Percentiles rank a stretch among this genome's conserved stretches.
Evolutionary conservation across 768 basidiomycete species (phyloP).

Genomic region (Gautieria morchelliformis): DNA sequence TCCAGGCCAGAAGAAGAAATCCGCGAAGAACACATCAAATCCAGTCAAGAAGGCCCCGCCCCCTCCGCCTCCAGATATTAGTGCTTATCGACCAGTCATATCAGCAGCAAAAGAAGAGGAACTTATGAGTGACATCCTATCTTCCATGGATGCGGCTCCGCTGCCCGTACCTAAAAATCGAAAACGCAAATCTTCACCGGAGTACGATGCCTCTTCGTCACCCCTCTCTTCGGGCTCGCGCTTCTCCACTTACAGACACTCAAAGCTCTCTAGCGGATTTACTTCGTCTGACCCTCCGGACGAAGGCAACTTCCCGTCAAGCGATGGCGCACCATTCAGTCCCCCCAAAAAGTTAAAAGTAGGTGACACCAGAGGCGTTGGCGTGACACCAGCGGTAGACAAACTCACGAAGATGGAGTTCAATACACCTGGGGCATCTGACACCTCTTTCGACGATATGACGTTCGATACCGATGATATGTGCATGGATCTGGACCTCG

Average conservation of each 20-base stretch:
- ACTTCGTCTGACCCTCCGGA: conserved; percentile 18
- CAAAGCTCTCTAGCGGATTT: conserved; percentile 4
- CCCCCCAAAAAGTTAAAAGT: conserved; percentile 60
- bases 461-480: conserved; percentile 23
- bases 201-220: conserved; percentile 32
- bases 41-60: conserved; percentile 39
- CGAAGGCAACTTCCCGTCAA: conserved; percentile 27
- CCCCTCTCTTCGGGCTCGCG: conserved; percentile 24
- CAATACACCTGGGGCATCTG: conserved; percentile 36
- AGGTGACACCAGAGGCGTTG: conserved; percentile 21
- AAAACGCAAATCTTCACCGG: conserved; percentile 57
- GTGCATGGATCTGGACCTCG: conserved; percentile 16
- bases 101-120: conserved; percentile 78
- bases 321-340: conserved; percentile 55
- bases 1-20: conserved; percentile 12
- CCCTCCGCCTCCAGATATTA: conserved; percentile 49
- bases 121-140: conserved; percentile 79
- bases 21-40: conserved; percentile 34
- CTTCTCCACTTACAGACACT: conserved; percentile 26
- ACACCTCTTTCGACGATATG: conserved; percentile 41
- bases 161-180: conserved; percentile 26
- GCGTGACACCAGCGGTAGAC: conserved; percentile 46
- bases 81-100: conserved; percentile 68
- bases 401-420: conserved; percentile 52
- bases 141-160: conserved; percentile 43